These are phyloP conservation scores for Aspergillus fumigatus DNA, from an alignment of 2,329 filamentous ascomycete genomes.

Conservation along the genomic window DNA sequence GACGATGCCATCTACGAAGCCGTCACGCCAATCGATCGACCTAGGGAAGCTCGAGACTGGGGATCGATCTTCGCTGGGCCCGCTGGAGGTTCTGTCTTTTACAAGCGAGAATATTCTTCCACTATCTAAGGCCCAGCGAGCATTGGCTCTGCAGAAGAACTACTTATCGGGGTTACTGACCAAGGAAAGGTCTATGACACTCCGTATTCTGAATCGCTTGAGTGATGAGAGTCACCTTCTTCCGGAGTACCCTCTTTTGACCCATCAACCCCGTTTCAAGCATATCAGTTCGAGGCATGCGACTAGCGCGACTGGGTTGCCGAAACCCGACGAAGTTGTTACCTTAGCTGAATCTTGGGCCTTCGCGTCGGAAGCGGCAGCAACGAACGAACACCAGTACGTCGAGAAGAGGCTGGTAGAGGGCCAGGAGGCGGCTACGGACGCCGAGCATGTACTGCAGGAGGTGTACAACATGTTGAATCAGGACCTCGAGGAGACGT, in stretches of 20 bases:
- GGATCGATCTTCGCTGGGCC: constrained; percentile 17
- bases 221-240: constrained; percentile 41
- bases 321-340: constrained; percentile 28
- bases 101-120: constrained; percentile 30
- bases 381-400: constrained; percentile 26
- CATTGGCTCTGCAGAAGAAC: constrained; percentile 34
- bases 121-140: constrained; percentile 33
- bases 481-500: constrained; percentile 27
- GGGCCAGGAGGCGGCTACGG: constrained; percentile 27
- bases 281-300: constrained; percentile 22
- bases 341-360: constrained; percentile 36
- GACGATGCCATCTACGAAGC: constrained; percentile 19
- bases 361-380: constrained; percentile 35
- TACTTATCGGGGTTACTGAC: constrained; percentile 34
- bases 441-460: constrained; percentile 26
- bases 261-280: constrained; percentile 34
- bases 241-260: constrained; percentile 37
- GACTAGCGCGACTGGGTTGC: constrained; percentile 11
- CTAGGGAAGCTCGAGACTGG: constrained; percentile 9
- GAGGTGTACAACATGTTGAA: constrained; percentile 32
- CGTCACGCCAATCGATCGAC: constrained; percentile 12
- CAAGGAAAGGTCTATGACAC: constrained; percentile 34
- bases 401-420: constrained; percentile 30
- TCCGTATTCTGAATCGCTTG: constrained; percentile 36
- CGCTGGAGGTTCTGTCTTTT: constrained; percentile 29